phyloP scores from a whole-genome alignment of 1,284 basidiomycete species.

The Microbotryum lychnidis-dioicae region DNA sequence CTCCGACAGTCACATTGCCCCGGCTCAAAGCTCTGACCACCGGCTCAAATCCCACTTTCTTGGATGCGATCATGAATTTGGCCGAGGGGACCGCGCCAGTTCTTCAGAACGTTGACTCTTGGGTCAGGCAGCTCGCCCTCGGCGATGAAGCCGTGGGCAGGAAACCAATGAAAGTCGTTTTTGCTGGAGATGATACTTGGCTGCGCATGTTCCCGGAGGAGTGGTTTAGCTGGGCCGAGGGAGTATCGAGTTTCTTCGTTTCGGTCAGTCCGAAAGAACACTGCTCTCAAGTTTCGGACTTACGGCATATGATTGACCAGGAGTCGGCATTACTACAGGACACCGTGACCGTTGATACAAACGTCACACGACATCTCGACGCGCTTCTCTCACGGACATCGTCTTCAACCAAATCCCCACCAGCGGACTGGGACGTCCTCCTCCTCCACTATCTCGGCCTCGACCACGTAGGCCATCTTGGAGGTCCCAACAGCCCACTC shows the following conservation, averaged over 20 bases:
- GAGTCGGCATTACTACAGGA: slow-evolving; percentile 14
- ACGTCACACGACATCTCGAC: slow-evolving; percentile 30
- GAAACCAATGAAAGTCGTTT: slow-evolving; percentile 10
- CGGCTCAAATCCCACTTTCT: slow-evolving; percentile 31
- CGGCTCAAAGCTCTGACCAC: slow-evolving; percentile 33
- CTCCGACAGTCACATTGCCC: slow-evolving; percentile 33
- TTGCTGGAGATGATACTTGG: slow-evolving; percentile 34
- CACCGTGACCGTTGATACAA: slow-evolving; percentile 27
- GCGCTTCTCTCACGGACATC: slow-evolving; percentile 1
- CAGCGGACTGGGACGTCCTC: slow-evolving; percentile 23
- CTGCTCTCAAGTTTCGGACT: not conserved
- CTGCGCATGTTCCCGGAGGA: slow-evolving; percentile 24
- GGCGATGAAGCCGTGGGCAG: not conserved
- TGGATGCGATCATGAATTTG: slow-evolving; percentile 32
- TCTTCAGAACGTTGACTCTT: too few relatives aligned
- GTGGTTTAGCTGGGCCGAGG: slow-evolving; percentile 27
- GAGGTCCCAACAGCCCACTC: slow-evolving; percentile 24
- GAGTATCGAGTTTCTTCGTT: slow-evolving; percentile 32
- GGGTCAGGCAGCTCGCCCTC: slow-evolving; percentile 7
- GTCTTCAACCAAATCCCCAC: not conserved
- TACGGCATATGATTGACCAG: too few relatives aligned
- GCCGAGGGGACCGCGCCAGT: slow-evolving; percentile 2
- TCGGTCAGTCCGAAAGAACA: slow-evolving; percentile 14
- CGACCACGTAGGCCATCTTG: slow-evolving; percentile 33
- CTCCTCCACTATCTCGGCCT: slow-evolving; percentile 33